A percentile compares a stretch with the other conserved stretches of the same genome.
Conservation (phyloP, 192 early-diverging fungal species). For the Lunasporangiospora selenospora region DNA sequence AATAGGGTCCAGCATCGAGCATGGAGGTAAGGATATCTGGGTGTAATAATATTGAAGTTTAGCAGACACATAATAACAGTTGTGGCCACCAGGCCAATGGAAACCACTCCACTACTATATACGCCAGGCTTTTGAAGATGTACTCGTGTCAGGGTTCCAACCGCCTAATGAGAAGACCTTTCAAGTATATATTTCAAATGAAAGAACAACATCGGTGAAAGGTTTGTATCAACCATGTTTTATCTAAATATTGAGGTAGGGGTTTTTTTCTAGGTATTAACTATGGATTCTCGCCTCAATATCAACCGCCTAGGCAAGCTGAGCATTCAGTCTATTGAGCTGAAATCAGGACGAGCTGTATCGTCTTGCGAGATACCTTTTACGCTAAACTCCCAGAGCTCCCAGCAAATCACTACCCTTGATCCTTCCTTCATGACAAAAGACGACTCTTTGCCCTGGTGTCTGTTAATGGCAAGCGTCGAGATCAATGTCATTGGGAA, state of each 20-base stretch:
- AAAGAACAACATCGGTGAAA: neutral
- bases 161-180: neutral
- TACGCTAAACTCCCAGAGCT: neutral
- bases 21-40: slow-evolving; percentile 8
- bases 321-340: neutral
- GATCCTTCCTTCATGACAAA: neutral
- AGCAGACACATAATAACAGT: neutral
- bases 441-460: neutral
- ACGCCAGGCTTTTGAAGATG: slow-evolving; percentile 20
- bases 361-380: neutral
- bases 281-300: too few relatives aligned
- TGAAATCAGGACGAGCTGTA: neutral
- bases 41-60: neutral
- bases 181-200: slow-evolving; percentile 17
- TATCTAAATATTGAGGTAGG: too few relatives aligned
- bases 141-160: slow-evolving; percentile 23
- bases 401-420: neutral
- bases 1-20: slow-evolving; percentile 42
- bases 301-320: too few relatives aligned
- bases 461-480: neutral
- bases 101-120: slow-evolving; percentile 36
- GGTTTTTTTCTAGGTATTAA: too few relatives aligned
- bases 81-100: slow-evolving; percentile 15
- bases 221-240: neutral
- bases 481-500: neutral